A percentile compares a stretch with the other conserved stretches of the same genome.
Evolutionary conservation across 1,139 yeast genomes (phyloP).

Genomic region (Geotrichum carabidarum): DNA sequence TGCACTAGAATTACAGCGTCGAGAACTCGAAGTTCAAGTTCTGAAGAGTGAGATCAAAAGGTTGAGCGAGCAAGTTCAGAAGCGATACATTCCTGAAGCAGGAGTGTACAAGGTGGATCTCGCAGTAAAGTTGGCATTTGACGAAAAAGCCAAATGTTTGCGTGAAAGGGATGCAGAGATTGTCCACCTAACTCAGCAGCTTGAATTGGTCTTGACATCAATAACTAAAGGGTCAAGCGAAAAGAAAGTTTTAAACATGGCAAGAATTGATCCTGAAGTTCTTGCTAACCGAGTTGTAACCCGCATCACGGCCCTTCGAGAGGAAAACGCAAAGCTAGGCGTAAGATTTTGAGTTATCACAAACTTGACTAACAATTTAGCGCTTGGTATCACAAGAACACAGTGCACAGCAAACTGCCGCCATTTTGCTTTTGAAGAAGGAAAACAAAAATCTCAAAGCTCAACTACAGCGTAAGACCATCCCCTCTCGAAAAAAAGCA

Average conservation of each 20-base stretch:
- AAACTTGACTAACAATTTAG: slow-evolving; percentile 14
- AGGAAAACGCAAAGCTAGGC: slow-evolving; percentile 67
- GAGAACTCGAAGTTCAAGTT: slow-evolving; percentile 18
- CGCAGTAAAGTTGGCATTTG: slow-evolving; percentile 36
- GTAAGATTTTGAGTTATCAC: slow-evolving; percentile 18
- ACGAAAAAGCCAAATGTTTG: slow-evolving; percentile 49
- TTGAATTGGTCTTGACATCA: slow-evolving; percentile 59
- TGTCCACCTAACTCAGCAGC: slow-evolving; percentile 53
- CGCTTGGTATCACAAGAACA: slow-evolving; percentile 68
- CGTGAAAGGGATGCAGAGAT: slow-evolving; percentile 52
- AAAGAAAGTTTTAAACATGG: slow-evolving; percentile 17
- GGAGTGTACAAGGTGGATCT: slow-evolving; percentile 22
- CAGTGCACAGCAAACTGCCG: slow-evolving; percentile 64
- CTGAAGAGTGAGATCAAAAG: slow-evolving; percentile 9
- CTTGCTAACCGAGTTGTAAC: slow-evolving; percentile 68
- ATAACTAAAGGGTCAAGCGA: slow-evolving; percentile 35
- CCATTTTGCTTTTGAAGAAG: slow-evolving; percentile 54
- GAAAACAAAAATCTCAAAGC: slow-evolving; percentile 37
- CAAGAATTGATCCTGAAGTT: slow-evolving; percentile 58
- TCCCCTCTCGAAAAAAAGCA: neutral
- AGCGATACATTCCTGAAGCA: neutral
- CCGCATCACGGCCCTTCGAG: slow-evolving; percentile 55
- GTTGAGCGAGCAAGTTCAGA: slow-evolving; percentile 5
- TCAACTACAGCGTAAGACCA: neutral
- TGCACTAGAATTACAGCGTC: slow-evolving; percentile 14